Percentiles rank a stretch among this genome's conserved stretches.
These are phyloP conservation scores for Mortierella antarctica DNA, from an alignment of 192 early-diverging fungal species.

Conservation along the genomic window DNA sequence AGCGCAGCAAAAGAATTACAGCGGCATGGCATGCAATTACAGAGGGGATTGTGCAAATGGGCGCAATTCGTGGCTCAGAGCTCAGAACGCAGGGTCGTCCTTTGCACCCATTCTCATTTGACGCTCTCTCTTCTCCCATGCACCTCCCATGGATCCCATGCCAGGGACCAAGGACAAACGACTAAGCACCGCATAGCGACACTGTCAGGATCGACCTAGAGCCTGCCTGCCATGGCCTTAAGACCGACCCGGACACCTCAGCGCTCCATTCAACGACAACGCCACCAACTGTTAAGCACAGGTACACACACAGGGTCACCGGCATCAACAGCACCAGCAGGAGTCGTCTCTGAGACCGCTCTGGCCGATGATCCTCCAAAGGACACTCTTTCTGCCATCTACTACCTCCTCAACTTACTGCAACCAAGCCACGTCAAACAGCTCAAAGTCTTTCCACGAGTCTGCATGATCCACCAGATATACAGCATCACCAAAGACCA, in stretches of 20 bases:
- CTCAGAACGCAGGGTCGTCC: too few species aligned
- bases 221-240: background rate
- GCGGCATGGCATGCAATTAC: too few species aligned
- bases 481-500: conserved; percentile 55
- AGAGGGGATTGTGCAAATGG: too few species aligned
- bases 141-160: too few species aligned
- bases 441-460: conserved; percentile 35
- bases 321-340: background rate
- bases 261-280: conserved; percentile 15
- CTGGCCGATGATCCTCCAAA: conserved; percentile 3
- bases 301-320: background rate
- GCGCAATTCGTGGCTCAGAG: too few species aligned
- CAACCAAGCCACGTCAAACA: conserved; percentile 20
- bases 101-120: too few species aligned
- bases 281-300: conserved; percentile 26
- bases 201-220: too few species aligned
- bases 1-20: too few species aligned
- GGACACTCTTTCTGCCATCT: conserved; percentile 22
- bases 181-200: too few species aligned
- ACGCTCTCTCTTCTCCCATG: background rate
- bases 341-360: too few species aligned
- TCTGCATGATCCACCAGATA: conserved; percentile 61
- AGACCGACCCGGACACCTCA: background rate
- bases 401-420: conserved; percentile 21
- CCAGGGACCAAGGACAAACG: too few species aligned